Base-by-base conservation (phyloP, 305 asterid species). In the Fraxinus baroniana region DNA sequence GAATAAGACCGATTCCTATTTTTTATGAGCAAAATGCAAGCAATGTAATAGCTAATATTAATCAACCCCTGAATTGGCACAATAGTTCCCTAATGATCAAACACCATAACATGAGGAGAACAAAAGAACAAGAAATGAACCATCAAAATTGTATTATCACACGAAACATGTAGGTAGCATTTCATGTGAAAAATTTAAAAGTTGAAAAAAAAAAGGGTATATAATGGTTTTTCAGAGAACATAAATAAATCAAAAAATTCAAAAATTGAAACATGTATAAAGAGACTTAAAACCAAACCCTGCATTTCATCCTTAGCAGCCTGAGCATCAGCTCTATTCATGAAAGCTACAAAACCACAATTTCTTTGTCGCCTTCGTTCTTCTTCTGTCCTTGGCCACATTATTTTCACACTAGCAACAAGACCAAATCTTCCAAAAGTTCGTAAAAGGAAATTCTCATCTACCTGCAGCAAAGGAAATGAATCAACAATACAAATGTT, bases 331-430 rank as follows among this genome's bases (percentile, higher is more conserved):
- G 92, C 81, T 83, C 98, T 91, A 81, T 94, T 94, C 98, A 94
- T 94, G 90, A 93, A 94, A 86, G 98, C 96, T 84, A 94, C 98
- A 91, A 94, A 94, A 70, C 98, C 98, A 85, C 98, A 94, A 84
- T 95, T 95, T 82, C 98, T 92, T 84, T 95, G 97, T 77, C 98
- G 89, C 84, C 93, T 90, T 26, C 90, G 86, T 80, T 93, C 98
- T 87, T 95, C 98, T 87, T 95, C 98, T 20, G 98, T 95, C 89
- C 98, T 91, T n/a, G 98, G 98, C 98, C 98, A 95, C 98, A 95
- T 95, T 86, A 95, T 93, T 82, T 95, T 95, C 76, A 95, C 98
- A 87, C 98, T 95, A 77, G 98, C 98, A 81, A 95, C 91, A 52
- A 98, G 98, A 55, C 98, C 98, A 88, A 95, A 95, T 88, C 98